Evolutionary conservation across 306 rosid genomes (phyloP).

Genomic region (Erythrophleum fordii): DNA sequence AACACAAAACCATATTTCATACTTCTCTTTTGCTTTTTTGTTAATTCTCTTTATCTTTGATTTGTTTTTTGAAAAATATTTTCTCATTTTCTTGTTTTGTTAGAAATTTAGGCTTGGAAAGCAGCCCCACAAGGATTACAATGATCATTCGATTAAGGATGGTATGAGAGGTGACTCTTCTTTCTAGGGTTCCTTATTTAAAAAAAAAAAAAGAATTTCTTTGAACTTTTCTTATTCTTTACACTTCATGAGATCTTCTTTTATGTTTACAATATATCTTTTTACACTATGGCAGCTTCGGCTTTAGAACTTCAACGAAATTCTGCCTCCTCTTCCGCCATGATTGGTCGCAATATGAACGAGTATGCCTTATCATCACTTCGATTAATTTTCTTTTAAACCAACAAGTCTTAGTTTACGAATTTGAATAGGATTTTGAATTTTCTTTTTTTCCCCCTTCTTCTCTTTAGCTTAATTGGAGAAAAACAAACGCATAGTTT

Average conservation of each 20-base stretch:
- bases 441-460: not conserved
- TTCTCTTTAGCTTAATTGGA: not conserved
- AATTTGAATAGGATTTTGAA: not conserved
- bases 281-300: conserved; percentile 61
- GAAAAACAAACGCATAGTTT: conserved; percentile 22
- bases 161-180: conserved; percentile 72
- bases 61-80: not conserved
- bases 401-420: not conserved
- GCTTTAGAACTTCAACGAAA: conserved; percentile 89
- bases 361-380: conserved; percentile 62
- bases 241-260: conserved; percentile 39
- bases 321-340: conserved; percentile 83
- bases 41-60: conserved; percentile 1
- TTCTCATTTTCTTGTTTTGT: conserved; percentile 33
- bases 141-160: conserved; percentile 93
- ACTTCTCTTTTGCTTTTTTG: conserved; percentile 33
- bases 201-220: not conserved
- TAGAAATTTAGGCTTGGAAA: conserved; percentile 97
- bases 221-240: conserved; percentile 38
- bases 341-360: conserved; percentile 92
- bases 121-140: conserved; percentile 99
- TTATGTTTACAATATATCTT: conserved; percentile 34
- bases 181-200: conserved; percentile 65
- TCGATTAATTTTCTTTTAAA: not conserved
- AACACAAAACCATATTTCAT: conserved; percentile 35